A percentile compares a stretch with the other conserved stretches of the same genome.
Conservation (phyloP, 768 basidiomycete genomes). For the Leccinellum rugosiceps region DNA sequence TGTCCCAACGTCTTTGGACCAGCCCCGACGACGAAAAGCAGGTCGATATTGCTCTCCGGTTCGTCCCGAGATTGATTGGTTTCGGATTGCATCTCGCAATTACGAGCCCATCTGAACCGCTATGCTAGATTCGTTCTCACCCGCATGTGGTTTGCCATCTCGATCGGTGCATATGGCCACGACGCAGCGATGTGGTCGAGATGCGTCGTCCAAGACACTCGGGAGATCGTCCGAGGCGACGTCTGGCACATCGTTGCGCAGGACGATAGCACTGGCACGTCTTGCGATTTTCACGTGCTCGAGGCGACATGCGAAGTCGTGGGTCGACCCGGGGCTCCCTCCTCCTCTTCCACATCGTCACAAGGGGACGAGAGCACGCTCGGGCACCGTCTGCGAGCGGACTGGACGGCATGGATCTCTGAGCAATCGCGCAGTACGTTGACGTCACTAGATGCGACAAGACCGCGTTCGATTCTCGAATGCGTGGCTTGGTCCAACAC, state of each 20-base stretch:
- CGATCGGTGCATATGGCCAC: conserved; percentile 41
- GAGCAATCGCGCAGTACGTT: conserved; percentile 7
- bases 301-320: conserved; percentile 75
- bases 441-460: not conserved
- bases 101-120: not conserved
- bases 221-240: conserved; percentile 52
- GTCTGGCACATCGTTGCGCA: conserved; percentile 55
- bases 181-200: conserved; percentile 34
- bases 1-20: conserved; percentile 52
- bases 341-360: conserved; percentile 14
- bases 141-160: conserved; percentile 59
- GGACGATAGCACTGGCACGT: conserved; percentile 23
- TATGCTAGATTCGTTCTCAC: conserved; percentile 57
- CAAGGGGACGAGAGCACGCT: not conserved
- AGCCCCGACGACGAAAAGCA: conserved; percentile 58
- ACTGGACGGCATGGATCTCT: conserved; percentile 64
- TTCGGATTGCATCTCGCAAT: not conserved
- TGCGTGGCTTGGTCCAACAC: conserved; percentile 63
- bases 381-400: conserved; percentile 41
- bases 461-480: conserved; percentile 14
- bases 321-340: conserved; percentile 34
- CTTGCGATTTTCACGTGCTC: conserved; percentile 48
- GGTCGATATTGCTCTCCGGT: conserved; percentile 56
- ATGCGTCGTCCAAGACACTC: conserved; percentile 43
- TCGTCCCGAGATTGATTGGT: conserved; percentile 11